phyloP scores from a whole-genome alignment of 1,139 yeast species.

The Hansenula anomala region DNA sequence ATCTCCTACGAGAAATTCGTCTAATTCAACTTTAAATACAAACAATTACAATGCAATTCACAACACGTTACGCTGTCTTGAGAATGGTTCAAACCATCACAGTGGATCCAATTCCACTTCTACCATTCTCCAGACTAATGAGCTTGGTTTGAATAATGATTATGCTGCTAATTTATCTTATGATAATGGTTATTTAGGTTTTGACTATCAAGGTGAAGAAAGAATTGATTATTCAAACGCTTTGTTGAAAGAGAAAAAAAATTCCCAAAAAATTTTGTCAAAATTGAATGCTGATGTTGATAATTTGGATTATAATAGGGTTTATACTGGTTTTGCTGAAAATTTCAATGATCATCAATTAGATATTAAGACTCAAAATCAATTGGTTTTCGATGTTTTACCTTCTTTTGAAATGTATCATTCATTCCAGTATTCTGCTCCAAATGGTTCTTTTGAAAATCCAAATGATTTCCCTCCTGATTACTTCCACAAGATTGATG shows the following conservation, averaged over 20 bases:
- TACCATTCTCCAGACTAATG: too few relatives aligned
- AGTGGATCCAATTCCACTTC: too few relatives aligned
- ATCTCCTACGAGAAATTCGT: too few relatives aligned
- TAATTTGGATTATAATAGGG: neutral
- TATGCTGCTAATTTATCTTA: too few relatives aligned
- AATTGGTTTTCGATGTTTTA: conserved; percentile 36
- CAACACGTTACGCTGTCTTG: too few relatives aligned
- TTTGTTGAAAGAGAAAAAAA: neutral
- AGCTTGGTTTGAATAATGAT: too few relatives aligned
- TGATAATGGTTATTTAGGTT: neutral
- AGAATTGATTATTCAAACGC: conserved; percentile 1
- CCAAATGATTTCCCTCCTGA: conserved; percentile 10
- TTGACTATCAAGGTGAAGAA: neutral
- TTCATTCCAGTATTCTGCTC: conserved; percentile 41
- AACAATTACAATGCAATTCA: too few relatives aligned
- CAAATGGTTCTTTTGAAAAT: conserved; percentile 9
- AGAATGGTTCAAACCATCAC: too few relatives aligned
- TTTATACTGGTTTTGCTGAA: neutral
- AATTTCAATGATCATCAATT: neutral
- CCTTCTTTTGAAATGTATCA: conserved; percentile 66
- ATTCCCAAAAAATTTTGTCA: neutral
- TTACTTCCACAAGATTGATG: conserved; percentile 1
- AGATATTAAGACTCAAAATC: neutral
- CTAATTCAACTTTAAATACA: too few relatives aligned
- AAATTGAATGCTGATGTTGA: neutral